Base-by-base conservation (phyloP, 2,329 filamentous ascomycete genomes). In the Aureobasidium lini region DNA sequence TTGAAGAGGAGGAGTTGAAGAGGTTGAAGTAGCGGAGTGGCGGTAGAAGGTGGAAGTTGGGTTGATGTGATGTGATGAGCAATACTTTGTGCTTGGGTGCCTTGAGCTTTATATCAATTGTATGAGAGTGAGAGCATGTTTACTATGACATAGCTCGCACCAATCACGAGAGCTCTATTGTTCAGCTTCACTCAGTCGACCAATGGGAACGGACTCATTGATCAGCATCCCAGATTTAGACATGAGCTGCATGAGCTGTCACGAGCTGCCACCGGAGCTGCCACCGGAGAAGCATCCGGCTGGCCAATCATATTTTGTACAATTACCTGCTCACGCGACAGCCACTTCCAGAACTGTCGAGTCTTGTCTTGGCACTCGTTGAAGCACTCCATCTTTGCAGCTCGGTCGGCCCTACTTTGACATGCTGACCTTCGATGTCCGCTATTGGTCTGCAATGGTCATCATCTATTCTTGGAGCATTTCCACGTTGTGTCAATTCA, bases 311-410 rank as follows among this genome's bases (percentile, higher is more conserved):
- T 8, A 34, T 2, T 9, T 3, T 5, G 3, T 16, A 0, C 16
- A 37, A 54, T 54, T 54, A 54, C 50, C 29, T 8, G 28, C 50
- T 54, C 50, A 54, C 50, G 50, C 50, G 50, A 54, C 50, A 54
- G 29, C 37, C 28, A 8, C 37, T 43, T 54, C 50, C 28, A 43
- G 50, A 54, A 54, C n/a, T 15, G 6, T 54, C 37, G 50, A 32
- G 39, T n/a, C 5, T 40, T 29, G n/a, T 18, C 50, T 42, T 42
- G 50, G 50, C 50, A 42, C 3, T 0, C 10, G 29, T 10, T 3
- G 39, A 43, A 43, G n/a, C 50, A 43, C 9, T 15, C n/a, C 50
- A 54, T 42, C n/a, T 40, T 43, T 43, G 28, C 50, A 18, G 50
- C 39, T 18, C 39, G 34, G 23, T 54, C 28, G 29, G 37, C n/a